phyloP scores from a whole-genome alignment of 352 stramenopile genomes.

The Phytophthora melonis region DNA sequence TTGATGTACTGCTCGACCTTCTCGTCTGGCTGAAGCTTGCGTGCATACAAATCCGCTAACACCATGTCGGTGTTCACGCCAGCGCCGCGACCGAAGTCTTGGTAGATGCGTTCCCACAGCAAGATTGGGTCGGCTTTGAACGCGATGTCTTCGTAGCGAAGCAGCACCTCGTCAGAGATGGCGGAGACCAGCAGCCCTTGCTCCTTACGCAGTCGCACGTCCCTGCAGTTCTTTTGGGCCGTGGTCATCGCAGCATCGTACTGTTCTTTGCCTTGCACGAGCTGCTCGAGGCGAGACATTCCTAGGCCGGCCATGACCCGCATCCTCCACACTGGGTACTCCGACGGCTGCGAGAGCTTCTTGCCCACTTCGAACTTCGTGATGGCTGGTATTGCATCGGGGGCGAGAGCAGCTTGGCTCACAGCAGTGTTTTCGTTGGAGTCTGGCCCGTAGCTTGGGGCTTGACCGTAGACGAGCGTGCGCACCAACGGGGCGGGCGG shows the following conservation, averaged over 20 bases:
- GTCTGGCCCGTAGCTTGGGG: too few species aligned
- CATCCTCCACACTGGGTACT: not conserved
- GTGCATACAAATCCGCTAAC: not conserved
- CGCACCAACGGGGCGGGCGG: too few species aligned
- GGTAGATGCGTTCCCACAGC: not conserved
- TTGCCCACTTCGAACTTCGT: not conserved
- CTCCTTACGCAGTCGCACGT: not conserved
- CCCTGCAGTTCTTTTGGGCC: not conserved
- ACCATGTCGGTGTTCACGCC: not conserved
- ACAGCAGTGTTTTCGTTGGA: too few species aligned
- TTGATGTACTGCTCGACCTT: slow-evolving; percentile 2
- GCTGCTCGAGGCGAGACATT: not conserved
- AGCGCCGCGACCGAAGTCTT: not conserved
- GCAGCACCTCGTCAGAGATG: not conserved
- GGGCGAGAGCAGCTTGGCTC: too few species aligned
- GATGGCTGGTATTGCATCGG: not conserved
- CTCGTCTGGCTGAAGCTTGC: not conserved
- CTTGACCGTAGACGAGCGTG: too few species aligned
- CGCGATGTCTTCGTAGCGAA: not conserved
- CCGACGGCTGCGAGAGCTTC: not conserved
- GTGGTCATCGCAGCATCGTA: not conserved
- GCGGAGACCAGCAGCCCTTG: not conserved
- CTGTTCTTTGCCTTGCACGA: not conserved
- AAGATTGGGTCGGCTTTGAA: not conserved
- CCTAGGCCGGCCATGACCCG: not conserved